Base-by-base conservation (phyloP, 257 asterid species). In the Salvia miltiorrhiza region DNA sequence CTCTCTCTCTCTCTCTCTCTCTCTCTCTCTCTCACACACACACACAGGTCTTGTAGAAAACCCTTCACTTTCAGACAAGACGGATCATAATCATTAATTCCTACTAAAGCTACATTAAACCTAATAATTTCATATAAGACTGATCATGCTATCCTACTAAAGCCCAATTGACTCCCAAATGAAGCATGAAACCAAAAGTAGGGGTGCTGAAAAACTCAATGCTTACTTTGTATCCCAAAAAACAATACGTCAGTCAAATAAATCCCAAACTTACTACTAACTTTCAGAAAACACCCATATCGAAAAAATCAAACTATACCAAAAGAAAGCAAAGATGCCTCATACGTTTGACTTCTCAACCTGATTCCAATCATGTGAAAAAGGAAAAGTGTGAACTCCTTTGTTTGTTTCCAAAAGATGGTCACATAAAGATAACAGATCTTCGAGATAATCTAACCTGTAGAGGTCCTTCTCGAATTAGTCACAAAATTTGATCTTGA, bases 401-500 rank as follows among this genome's bases (percentile, higher is more conserved):
- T 23, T 28, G 5, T 0, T 52, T 37, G 35, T 56, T 30, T 23
- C 54, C 65, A 54, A 24, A 33, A 67, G 41, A 71, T 55, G 60
- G 47, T 66, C 62, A 55, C 67, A 40, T 1, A 41, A 35, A 66
- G 8, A 44, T 12, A 54, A 39, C 32, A 43, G 37, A 53, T 45
- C 65, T 66, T 63, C 5, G 0, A n/a, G 24, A 12, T 44, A 28
- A 16, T 35, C 81, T 28, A 40, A 67, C 70, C 65, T 61, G 77
- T 2, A 13, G 39, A 40, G 12, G 14, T 50, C 62, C 49, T 67
- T 59, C 50, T 24, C 41, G 70, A 52, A 69, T 13, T 14, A 60
- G 43, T 74, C 63, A 65, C 23, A 54, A 72, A 21, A 4, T 49
- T 39, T 47, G 70, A 71, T 65, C 71, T 54, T 62, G 58, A 33